Evolutionary conservation across 2,329 filamentous ascomycete genomes (phyloP).

Genomic region (Talaromyces pinophilus): DNA sequence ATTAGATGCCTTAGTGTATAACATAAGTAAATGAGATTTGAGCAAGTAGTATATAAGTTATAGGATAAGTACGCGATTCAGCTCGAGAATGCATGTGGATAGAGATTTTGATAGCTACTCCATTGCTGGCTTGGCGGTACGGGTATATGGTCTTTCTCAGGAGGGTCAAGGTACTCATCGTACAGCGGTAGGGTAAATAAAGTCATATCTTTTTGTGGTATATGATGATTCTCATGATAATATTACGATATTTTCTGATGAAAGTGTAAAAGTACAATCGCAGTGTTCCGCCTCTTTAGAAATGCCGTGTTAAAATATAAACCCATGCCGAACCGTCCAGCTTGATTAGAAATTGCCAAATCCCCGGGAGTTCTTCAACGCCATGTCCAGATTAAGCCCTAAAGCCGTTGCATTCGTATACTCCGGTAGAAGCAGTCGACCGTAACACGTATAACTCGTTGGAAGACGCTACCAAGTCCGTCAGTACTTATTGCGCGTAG

Average conservation of each 20-base stretch:
- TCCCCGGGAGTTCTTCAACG: slow-evolving; percentile 82
- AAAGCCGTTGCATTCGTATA: slow-evolving; percentile 72
- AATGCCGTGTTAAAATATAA: background rate
- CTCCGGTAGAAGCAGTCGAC: slow-evolving; percentile 79
- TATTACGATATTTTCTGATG: background rate
- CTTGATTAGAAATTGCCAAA: slow-evolving; percentile 72
- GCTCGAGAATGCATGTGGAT: too few species aligned
- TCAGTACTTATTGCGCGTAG: slow-evolving; percentile 19
- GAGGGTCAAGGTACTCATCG: background rate
- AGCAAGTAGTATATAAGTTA: too few species aligned
- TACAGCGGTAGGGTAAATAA: background rate
- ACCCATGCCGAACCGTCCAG: background rate
- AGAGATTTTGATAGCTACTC: too few species aligned
- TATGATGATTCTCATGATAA: background rate
- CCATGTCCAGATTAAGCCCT: slow-evolving; percentile 74
- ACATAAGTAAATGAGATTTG: too few species aligned
- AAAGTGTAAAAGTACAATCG: background rate
- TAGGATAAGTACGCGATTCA: too few species aligned
- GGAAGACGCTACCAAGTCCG: slow-evolving; percentile 58
- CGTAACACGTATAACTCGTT: slow-evolving; percentile 91
- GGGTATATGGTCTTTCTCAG: background rate
- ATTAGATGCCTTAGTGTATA: too few species aligned
- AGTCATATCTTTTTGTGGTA: background rate
- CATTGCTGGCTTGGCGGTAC: too few species aligned
- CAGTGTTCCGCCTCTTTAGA: background rate